phyloP scores from a whole-genome alignment of 2,329 filamentous ascomycete genomes.

The Exophiala mesophila region DNA sequence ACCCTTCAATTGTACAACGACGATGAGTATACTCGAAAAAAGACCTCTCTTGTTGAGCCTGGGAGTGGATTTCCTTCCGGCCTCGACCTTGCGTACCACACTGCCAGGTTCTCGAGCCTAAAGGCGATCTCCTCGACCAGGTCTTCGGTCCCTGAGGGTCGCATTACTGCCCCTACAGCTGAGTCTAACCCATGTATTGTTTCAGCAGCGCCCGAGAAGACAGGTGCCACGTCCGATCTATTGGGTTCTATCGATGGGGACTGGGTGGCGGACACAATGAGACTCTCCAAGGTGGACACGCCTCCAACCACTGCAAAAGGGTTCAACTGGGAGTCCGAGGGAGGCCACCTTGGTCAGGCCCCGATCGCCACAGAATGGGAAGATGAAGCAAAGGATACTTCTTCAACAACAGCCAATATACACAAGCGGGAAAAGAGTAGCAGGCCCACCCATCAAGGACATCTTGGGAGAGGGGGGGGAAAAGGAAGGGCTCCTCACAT shows the following conservation, averaged over 20 bases:
- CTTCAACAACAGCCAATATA: neutral
- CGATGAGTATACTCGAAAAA: conserved; percentile 19
- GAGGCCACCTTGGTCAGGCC: neutral
- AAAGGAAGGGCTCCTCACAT: neutral
- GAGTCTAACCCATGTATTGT: neutral
- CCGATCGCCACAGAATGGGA: neutral
- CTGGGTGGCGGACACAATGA: neutral
- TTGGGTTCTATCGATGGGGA: neutral
- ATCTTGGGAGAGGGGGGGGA: neutral
- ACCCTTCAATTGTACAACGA: conserved; percentile 20
- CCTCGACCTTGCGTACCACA: conserved; percentile 15
- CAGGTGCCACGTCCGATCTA: neutral
- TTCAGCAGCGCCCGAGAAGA: neutral
- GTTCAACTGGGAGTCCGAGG: neutral
- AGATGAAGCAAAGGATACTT: too few species aligned
- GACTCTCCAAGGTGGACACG: too few species aligned
- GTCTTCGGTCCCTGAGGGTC: neutral
- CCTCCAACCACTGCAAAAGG: neutral
- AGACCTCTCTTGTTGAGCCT: conserved; percentile 18
- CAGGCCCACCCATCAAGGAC: neutral
- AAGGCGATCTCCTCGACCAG: neutral
- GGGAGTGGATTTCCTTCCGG: conserved; percentile 9
- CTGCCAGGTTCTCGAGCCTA: conserved; percentile 12
- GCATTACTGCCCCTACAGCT: neutral
- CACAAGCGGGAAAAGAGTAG: neutral